phyloP scores from a whole-genome alignment of 192 early-diverging fungal species.

The Ambispora gerdemannii region DNA sequence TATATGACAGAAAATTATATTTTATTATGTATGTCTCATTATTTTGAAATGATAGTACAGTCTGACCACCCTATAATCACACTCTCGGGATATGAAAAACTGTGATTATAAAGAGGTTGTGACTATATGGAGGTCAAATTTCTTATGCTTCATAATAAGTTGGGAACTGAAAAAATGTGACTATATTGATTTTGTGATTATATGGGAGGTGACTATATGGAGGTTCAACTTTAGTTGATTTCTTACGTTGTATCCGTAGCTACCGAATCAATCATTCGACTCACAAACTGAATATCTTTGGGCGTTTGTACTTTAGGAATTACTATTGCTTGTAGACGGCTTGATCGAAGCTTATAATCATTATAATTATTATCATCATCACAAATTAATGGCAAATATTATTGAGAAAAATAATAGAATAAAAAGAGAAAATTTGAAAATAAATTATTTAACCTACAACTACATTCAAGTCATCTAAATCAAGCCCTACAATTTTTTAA shows the following conservation, averaged over 20 bases:
- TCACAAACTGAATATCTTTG: constrained; percentile 73
- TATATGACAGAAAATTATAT: too few relatives aligned
- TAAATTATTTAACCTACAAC: constrained; percentile 49
- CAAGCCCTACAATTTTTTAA: constrained; percentile 47
- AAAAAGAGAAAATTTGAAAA: background rate
- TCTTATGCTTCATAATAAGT: too few relatives aligned
- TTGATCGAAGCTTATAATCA: constrained; percentile 59
- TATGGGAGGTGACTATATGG: too few relatives aligned
- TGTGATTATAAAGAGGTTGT: too few relatives aligned
- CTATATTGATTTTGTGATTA: too few relatives aligned
- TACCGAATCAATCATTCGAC: constrained; percentile 65
- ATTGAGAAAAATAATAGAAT: background rate
- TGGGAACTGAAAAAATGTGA: too few relatives aligned
- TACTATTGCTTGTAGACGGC: constrained; percentile 67
- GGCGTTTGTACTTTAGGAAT: constrained; percentile 87
- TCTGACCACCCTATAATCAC: too few relatives aligned
- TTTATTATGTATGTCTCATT: too few relatives aligned
- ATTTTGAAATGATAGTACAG: constrained; percentile 3
- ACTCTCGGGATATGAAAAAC: too few relatives aligned
- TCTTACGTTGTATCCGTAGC: constrained; percentile 61
- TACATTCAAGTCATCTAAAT: constrained; percentile 75
- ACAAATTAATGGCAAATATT: too few relatives aligned
- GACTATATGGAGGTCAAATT: too few relatives aligned
- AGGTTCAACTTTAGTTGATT: constrained; percentile 12
- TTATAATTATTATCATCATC: too few relatives aligned